Evolutionary conservation across 2,329 filamentous ascomycete genomes (phyloP).

Genomic region (Penicillium italicum): DNA sequence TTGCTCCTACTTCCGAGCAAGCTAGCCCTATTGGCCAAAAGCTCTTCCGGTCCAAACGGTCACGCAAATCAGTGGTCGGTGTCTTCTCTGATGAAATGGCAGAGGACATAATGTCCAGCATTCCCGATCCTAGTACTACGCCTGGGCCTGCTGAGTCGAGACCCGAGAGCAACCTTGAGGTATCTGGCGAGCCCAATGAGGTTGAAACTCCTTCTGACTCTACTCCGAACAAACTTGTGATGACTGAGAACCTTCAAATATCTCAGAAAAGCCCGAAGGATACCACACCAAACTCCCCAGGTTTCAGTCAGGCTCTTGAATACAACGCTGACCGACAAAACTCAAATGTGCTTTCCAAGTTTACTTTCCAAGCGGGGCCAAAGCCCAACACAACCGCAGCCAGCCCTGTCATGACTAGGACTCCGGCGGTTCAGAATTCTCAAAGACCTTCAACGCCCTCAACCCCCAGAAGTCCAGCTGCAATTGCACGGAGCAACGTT

Average conservation of each 20-base stretch:
- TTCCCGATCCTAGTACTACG: conserved; percentile 36
- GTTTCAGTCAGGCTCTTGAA: conserved; percentile 35
- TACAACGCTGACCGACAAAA: conserved; percentile 39
- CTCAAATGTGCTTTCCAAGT: conserved; percentile 35
- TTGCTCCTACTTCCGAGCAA: conserved; percentile 33
- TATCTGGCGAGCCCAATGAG: neutral
- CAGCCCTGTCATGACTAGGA: conserved; percentile 8
- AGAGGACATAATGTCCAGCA: conserved; percentile 48
- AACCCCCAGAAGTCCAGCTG: conserved; percentile 12
- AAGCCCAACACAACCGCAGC: neutral
- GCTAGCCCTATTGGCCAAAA: conserved; percentile 41
- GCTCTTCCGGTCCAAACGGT: conserved; percentile 37
- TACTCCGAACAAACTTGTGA: neutral
- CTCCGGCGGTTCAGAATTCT: conserved; percentile 11
- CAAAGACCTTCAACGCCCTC: conserved; percentile 1
- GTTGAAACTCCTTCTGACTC: neutral
- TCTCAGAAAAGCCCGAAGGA: conserved; percentile 13
- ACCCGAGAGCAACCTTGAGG: neutral
- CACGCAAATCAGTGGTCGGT: conserved; percentile 44
- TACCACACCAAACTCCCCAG: neutral
- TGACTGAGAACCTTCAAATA: neutral
- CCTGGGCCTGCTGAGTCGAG: conserved; percentile 3
- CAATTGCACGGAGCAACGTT: conserved; percentile 8
- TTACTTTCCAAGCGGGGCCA: conserved; percentile 28
- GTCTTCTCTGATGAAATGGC: conserved; percentile 54